Evolutionary conservation across 2,329 filamentous ascomycete genomes (phyloP), one percentile per base, ranked within the genome.

Genomic region (Cadophora luteo-olivacea): DNA sequence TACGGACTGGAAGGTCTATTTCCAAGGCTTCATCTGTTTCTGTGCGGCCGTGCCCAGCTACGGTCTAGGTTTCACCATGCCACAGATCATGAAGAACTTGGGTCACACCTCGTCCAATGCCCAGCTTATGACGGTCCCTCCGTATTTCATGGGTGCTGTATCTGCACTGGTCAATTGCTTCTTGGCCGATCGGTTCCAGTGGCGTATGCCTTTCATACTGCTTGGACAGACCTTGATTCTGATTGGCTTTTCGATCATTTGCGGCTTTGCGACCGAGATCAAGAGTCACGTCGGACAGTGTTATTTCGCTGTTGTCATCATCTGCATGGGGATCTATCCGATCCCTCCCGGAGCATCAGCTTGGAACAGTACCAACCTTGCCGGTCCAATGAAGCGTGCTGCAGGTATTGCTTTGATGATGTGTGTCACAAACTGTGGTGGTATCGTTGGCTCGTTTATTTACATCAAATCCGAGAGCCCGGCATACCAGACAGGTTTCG

Each of bases 391-490:
- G 67, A 84, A 84, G 72, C 83, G 88, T 4, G 85, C 84, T 16
- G 85, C 84, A 0, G 89, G 87, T 1, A 90, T 90, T 84, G 89
- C 87, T 0, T 79, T 91, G 24, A 86, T 89, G 45, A 89, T 91
- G 60, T 85, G 68, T n/a, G 66, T 68, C 12, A 70, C 70, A 1
- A 73, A 73, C 16, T 65, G 65, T 7, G 70, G 68, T 0, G 72
- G 70, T 12, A 65, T 71, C 32, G 67, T 73, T 14, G 70, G 68
- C 12, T 65, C 69, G 7, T 71, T 68, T 36, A 66, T 72, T 12
- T 73, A 71, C 33, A 61, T 67, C 12, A 58, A 51, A 16, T 52
- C 60, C 22, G 66, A 67, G 41, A 38, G 65, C 32, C 65, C 65
- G 29, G 29, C 29, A 29, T 29, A 29, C 29, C 29, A 29, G 29